Percentiles rank a stretch among this genome's conserved stretches.
Evolutionary conservation across 345 rosid genomes (phyloP).

Genomic region (Brassica nigra): DNA sequence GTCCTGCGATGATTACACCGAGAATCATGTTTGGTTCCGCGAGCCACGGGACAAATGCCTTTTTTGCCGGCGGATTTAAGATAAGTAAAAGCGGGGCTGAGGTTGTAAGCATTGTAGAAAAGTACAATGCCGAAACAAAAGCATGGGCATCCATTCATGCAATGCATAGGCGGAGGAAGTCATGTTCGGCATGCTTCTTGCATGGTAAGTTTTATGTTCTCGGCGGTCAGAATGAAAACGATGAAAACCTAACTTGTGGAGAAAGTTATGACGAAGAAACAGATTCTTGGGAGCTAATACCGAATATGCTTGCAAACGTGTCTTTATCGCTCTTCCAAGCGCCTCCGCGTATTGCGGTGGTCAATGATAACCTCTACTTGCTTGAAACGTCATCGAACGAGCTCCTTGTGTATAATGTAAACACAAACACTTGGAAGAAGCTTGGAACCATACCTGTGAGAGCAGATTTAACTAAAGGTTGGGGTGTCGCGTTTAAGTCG

Average conservation of each 20-base stretch:
- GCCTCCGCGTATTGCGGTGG: conserved; percentile 64
- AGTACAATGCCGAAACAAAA: conserved; percentile 58
- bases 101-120: conserved; percentile 59
- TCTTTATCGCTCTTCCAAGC: conserved; percentile 48
- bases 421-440: conserved; percentile 57
- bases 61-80: conserved; percentile 60
- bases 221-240: conserved; percentile 60
- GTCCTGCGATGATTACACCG: conserved; percentile 37
- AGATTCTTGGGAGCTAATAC: conserved; percentile 56
- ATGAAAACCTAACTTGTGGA: conserved; percentile 38
- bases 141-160: conserved; percentile 53
- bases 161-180: conserved; percentile 51
- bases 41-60: conserved; percentile 53
- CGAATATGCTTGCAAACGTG: conserved; percentile 49
- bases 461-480: conserved; percentile 53
- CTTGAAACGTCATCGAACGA: conserved; percentile 57
- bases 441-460: conserved; percentile 60
- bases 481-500: conserved; percentile 63
- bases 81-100: conserved; percentile 34
- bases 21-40: conserved; percentile 69
- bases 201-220: conserved; percentile 61
- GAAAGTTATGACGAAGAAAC: conserved; percentile 36
- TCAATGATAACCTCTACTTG: conserved; percentile 61
- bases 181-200: conserved; percentile 66
- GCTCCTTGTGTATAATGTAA: conserved; percentile 50